Evolutionary conservation across 805 yeast species (phyloP).

Genomic region (Candida easanensis): DNA sequence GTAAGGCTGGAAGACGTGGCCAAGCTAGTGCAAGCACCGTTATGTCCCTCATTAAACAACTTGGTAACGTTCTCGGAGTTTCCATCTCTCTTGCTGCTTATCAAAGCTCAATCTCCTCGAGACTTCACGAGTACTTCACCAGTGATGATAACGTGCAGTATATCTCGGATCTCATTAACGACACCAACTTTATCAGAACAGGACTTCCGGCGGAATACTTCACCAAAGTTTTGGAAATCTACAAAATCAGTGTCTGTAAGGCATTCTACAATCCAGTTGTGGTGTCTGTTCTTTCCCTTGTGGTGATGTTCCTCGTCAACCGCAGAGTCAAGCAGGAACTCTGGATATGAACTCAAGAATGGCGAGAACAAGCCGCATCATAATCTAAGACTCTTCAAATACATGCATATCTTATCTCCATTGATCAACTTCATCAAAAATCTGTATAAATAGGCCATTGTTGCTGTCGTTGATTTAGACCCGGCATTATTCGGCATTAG

Average conservation of each 20-base stretch:
- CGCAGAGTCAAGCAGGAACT: slow-evolving; percentile 11
- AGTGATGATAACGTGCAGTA: slow-evolving; percentile 3
- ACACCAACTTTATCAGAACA: slow-evolving; percentile 14
- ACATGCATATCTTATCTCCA: no score
- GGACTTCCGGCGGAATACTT: slow-evolving; percentile 17
- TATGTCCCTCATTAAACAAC: slow-evolving; percentile 40
- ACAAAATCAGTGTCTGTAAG: slow-evolving; percentile 12
- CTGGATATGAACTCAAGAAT: background rate
- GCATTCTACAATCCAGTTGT: slow-evolving; percentile 20
- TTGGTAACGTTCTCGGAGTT: slow-evolving; percentile 43
- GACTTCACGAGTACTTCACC: slow-evolving; percentile 28
- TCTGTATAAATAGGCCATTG: no score
- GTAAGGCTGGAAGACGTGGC: slow-evolving; percentile 37
- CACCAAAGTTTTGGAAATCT: slow-evolving; percentile 14
- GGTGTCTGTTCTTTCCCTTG: slow-evolving; percentile 12
- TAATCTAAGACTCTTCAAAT: no score
- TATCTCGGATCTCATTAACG: slow-evolving; percentile 14
- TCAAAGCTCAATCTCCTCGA: slow-evolving; percentile 27
- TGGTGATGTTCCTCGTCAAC: slow-evolving; percentile 15
- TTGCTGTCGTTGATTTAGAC: no score
- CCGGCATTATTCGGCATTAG: no score
- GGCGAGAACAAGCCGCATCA: no score
- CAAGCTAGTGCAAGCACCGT: slow-evolving; percentile 46
- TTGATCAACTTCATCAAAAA: no score
- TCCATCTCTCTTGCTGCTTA: slow-evolving; percentile 37